phyloP scores from a whole-genome alignment of 768 basidiomycete genomes.

The Boletus fagicola region DNA sequence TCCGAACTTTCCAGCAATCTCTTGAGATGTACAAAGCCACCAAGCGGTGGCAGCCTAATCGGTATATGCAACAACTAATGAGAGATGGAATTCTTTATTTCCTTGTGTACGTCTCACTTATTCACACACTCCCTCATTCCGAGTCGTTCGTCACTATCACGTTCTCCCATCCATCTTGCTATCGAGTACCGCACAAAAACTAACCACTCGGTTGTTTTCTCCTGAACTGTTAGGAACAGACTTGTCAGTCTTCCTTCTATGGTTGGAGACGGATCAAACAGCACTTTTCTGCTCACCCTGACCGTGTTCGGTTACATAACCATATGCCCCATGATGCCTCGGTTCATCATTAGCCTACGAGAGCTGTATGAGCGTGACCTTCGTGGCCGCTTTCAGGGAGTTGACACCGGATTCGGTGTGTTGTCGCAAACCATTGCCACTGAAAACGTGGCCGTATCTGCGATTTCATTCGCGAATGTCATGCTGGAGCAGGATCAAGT shows the following conservation, averaged over 20 bases:
- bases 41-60: constrained; percentile 5
- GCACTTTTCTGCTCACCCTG: background rate
- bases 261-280: background rate
- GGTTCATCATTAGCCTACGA: constrained; percentile 12
- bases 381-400: background rate
- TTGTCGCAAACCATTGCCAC: background rate
- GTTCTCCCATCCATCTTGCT: background rate
- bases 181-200: background rate
- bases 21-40: constrained; percentile 5
- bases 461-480: background rate
- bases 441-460: background rate
- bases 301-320: background rate
- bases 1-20: background rate
- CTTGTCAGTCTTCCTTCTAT: background rate
- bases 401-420: constrained; percentile 9
- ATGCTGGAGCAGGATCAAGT: background rate
- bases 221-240: background rate
- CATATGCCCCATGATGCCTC: background rate
- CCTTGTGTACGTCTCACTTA: constrained; percentile 1
- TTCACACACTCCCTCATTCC: background rate
- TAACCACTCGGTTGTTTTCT: background rate
- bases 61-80: background rate
- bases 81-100: constrained; percentile 7
- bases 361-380: background rate
- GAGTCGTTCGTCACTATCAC: background rate